Conservation (phyloP, 306 rosid genomes). For the Prunus mongolica region DNA sequence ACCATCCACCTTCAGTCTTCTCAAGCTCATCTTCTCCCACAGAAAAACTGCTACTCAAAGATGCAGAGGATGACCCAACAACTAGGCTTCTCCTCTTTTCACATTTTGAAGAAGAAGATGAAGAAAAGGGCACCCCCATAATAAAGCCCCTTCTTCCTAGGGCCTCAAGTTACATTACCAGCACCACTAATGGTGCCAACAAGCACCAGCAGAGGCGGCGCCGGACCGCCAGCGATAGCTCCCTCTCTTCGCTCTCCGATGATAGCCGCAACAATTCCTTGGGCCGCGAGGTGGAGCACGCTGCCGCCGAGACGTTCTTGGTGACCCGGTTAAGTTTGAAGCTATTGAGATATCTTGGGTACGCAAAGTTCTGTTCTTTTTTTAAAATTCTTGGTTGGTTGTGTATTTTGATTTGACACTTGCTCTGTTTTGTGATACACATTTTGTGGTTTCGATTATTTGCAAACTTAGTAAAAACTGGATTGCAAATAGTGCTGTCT, state of each 20-base stretch:
- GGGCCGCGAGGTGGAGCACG: slow-evolving; percentile 45
- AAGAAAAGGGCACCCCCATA: slow-evolving; percentile 19
- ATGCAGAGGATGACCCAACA: slow-evolving; percentile 37
- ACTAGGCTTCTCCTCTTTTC: slow-evolving; percentile 39
- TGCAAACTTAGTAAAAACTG: no score
- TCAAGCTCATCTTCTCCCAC: not conserved
- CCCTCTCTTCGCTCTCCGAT: slow-evolving; percentile 31
- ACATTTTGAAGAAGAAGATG: slow-evolving; percentile 35
- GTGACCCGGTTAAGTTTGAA: slow-evolving; percentile 59
- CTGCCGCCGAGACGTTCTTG: slow-evolving; percentile 59
- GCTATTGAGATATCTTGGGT: slow-evolving; percentile 77
- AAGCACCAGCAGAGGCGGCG: slow-evolving; percentile 59
- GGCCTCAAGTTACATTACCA: slow-evolving; percentile 40
- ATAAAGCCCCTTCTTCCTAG: slow-evolving; percentile 44
- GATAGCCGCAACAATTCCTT: slow-evolving; percentile 21
- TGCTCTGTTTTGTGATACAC: not conserved
- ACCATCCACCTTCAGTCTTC: slow-evolving; percentile 22
- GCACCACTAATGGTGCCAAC: not conserved
- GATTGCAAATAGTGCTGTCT: not conserved
- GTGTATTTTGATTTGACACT: not conserved
- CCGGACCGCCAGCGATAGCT: slow-evolving; percentile 52
- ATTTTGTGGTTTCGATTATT: not conserved
- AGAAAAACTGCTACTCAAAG: slow-evolving; percentile 24
- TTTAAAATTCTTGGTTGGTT: not conserved
- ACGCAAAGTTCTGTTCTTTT: not conserved